Evolutionary conservation across 768 basidiomycete genomes (phyloP).

Genomic region (Dacryopinax spathularia): DNA sequence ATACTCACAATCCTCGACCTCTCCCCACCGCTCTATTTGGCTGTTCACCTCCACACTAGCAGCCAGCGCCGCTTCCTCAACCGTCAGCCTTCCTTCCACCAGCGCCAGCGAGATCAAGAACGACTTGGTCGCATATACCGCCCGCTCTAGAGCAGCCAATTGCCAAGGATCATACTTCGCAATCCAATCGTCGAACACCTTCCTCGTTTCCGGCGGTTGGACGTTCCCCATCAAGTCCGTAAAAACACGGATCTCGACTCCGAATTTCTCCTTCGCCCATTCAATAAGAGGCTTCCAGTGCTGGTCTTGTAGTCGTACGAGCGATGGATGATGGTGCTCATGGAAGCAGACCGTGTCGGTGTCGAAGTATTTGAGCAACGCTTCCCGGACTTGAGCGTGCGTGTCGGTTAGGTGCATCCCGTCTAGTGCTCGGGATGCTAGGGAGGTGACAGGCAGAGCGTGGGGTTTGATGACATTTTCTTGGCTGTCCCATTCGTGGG

Average conservation of each 20-base stretch:
- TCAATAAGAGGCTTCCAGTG: slow-evolving; percentile 82
- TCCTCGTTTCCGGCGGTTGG: slow-evolving; percentile 56
- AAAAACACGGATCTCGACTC: slow-evolving; percentile 51
- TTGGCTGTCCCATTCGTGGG: slow-evolving; percentile 95
- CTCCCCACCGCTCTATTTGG: slow-evolving; percentile 97
- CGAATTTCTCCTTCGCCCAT: slow-evolving; percentile 59
- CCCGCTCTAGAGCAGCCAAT: slow-evolving; percentile 63
- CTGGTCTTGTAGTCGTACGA: slow-evolving; percentile 61
- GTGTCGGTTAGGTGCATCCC: slow-evolving; percentile 43
- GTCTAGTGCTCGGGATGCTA: slow-evolving; percentile 83
- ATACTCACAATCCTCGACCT: slow-evolving; percentile 91
- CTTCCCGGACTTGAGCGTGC: slow-evolving; percentile 46
- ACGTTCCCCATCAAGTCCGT: slow-evolving; percentile 54
- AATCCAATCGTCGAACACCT: slow-evolving; percentile 58
- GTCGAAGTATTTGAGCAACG: slow-evolving; percentile 72
- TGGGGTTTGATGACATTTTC: slow-evolving; percentile 72
- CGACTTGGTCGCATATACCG: slow-evolving; percentile 78
- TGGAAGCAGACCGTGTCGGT: slow-evolving; percentile 93
- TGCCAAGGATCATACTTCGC: slow-evolving; percentile 18
- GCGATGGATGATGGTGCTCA: slow-evolving; percentile 54
- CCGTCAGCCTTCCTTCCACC: slow-evolving; percentile 57
- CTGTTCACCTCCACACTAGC: slow-evolving; percentile 87
- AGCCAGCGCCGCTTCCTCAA: slow-evolving; percentile 71
- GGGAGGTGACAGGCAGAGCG: slow-evolving; percentile 85
- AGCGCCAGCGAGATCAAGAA: slow-evolving; percentile 79